Evolutionary conservation across 2,329 filamentous ascomycete genomes (phyloP).

Genomic region (Xylaria sp.): DNA sequence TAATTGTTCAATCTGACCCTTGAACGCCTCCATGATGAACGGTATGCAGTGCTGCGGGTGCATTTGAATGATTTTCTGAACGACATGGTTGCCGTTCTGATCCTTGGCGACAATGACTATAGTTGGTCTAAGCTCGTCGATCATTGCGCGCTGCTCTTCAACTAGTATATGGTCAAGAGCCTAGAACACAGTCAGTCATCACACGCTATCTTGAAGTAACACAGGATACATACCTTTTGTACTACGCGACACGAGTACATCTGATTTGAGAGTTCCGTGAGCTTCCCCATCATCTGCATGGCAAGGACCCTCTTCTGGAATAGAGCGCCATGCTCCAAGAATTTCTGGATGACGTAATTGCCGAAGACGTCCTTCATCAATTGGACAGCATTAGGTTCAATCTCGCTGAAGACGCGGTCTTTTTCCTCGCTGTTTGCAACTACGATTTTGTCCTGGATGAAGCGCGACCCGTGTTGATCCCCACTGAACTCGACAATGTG

Average conservation of each 20-base stretch:
- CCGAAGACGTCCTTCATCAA: constrained; percentile 97
- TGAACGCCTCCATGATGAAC: constrained; percentile 86
- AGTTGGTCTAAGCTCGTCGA: constrained; percentile 82
- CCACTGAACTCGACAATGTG: constrained; percentile 95
- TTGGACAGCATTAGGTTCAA: constrained; percentile 83
- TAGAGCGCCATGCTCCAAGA: constrained; percentile 96
- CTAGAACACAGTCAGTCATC: constrained; percentile 56
- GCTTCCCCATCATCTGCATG: constrained; percentile 86
- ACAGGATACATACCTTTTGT: constrained; percentile 75
- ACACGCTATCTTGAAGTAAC: background rate
- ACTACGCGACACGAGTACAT: constrained; percentile 97
- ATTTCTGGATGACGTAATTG: constrained; percentile 98
- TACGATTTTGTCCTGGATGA: constrained; percentile 93
- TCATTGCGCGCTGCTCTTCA: constrained; percentile 88
- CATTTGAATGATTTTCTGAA: constrained; percentile 90
- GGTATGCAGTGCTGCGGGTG: constrained; percentile 81
- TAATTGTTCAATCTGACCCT: constrained; percentile 77
- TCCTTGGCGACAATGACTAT: constrained; percentile 84
- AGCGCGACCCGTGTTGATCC: constrained; percentile 93
- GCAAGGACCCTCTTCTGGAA: constrained; percentile 90
- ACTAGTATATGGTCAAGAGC: constrained; percentile 89
- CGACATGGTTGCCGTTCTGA: constrained; percentile 94
- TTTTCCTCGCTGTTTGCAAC: constrained; percentile 96
- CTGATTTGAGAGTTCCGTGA: constrained; percentile 81
- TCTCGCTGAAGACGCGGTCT: constrained; percentile 87